Percentiles rank a stretch among this genome's conserved stretches.
Conservation (phyloP, 768 basidiomycete species). For the Collybiopsis luxurians region DNA sequence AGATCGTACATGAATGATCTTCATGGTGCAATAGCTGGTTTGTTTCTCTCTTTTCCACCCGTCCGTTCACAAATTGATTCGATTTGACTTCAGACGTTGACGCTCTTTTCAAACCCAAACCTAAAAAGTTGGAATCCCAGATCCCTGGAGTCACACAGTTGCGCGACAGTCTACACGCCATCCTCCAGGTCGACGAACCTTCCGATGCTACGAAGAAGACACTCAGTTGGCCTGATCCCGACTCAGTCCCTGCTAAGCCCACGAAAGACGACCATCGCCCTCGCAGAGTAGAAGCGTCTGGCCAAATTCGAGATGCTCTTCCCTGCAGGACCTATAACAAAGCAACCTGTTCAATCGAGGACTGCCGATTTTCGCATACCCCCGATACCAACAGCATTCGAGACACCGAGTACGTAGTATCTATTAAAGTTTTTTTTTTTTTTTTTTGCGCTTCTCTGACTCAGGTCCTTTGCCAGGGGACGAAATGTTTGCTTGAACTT, state of each 20-base stretch:
- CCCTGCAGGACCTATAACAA: neutral
- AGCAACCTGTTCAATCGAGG: neutral
- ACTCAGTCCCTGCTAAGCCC: neutral
- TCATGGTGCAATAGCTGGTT: neutral
- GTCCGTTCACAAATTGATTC: neutral
- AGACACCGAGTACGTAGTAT: neutral
- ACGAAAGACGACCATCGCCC: neutral
- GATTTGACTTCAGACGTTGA: neutral
- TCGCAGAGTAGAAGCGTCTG: neutral
- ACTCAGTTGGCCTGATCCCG: neutral
- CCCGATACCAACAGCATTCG: neutral
- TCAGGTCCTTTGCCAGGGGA: neutral
- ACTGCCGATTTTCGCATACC: neutral
- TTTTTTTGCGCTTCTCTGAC: neutral
- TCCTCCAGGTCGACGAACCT: neutral
- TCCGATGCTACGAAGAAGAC: neutral
- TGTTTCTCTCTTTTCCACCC: neutral
- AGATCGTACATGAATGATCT: neutral
- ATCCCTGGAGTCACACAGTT: neutral
- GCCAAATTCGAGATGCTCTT: neutral
- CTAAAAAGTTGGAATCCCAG: neutral
- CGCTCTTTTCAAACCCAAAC: neutral
- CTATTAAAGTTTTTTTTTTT: neutral
- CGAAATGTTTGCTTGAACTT: constrained; percentile 1
- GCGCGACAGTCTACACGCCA: neutral